Conservation (phyloP, 768 basidiomycete species). For the Hypholoma sublateritium region DNA sequence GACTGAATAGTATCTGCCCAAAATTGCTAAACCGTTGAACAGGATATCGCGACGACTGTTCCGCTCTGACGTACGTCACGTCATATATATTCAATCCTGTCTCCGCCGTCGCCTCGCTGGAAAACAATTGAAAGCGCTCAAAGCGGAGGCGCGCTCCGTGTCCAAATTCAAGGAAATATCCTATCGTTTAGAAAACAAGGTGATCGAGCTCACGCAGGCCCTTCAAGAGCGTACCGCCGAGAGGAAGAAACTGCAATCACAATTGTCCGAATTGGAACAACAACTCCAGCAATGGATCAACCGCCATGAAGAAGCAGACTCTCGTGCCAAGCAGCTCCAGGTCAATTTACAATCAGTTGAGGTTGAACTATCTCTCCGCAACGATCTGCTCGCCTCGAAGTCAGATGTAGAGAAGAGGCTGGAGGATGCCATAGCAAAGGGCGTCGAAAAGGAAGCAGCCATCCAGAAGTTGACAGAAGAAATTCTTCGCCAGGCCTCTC, state of each 20-base stretch:
- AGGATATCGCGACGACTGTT: conserved; percentile 58
- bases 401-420: conserved; percentile 76
- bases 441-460: conserved; percentile 79
- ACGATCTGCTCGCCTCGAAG: conserved; percentile 75
- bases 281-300: conserved; percentile 84
- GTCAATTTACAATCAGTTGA: conserved; percentile 68
- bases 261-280: conserved; percentile 76
- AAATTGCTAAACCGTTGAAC: conserved; percentile 12
- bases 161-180: conserved; percentile 99
- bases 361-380: conserved; percentile 67
- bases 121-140: conserved; percentile 80
- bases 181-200: conserved; percentile 97
- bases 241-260: conserved; percentile 82
- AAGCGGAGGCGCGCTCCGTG: conserved; percentile 92
- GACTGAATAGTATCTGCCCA: not conserved
- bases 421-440: conserved; percentile 72
- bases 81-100: conserved; percentile 90
- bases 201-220: conserved; percentile 94
- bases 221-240: conserved; percentile 90
- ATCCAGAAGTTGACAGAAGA: conserved; percentile 84
- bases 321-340: conserved; percentile 71
- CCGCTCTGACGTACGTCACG: conserved; percentile 61
- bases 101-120: conserved; percentile 86
- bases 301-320: conserved; percentile 85
- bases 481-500: conserved; percentile 65